Evolutionary conservation across 441 rosid genomes (phyloP).

Genomic region (Adansonia gregorii): DNA sequence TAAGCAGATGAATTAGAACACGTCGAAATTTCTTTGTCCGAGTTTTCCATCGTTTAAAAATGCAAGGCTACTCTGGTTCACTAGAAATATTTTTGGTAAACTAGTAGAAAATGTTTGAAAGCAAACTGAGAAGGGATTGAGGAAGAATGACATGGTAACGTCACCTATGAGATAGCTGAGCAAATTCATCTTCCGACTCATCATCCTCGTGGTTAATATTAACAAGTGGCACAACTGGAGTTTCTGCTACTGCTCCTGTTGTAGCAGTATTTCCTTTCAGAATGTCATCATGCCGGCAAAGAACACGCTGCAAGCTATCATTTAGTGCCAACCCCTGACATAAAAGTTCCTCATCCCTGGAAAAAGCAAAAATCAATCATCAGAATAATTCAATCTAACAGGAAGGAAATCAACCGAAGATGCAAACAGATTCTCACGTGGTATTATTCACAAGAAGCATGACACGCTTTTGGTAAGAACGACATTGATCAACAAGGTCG

Average conservation of each 20-base stretch:
- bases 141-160: neutral
- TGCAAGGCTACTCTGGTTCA: neutral
- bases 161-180: constrained; percentile 87
- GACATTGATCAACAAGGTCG: constrained; percentile 94
- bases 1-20: neutral
- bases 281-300: constrained; percentile 79
- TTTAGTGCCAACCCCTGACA: constrained; percentile 82
- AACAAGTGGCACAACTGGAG: constrained; percentile 59
- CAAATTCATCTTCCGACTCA: constrained; percentile 90
- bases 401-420: constrained; percentile 8
- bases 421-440: constrained; percentile 49
- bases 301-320: constrained; percentile 86
- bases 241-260: constrained; percentile 36
- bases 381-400: constrained; percentile 27
- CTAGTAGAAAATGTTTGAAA: neutral
- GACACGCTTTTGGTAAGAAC: constrained; percentile 84
- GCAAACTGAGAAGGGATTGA: neutral
- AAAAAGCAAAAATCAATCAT: constrained; percentile 26
- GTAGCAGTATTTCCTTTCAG: constrained; percentile 56
- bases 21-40: neutral
- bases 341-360: constrained; percentile 84
- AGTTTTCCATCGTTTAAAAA: neutral
- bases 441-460: constrained; percentile 80
- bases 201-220: constrained; percentile 79
- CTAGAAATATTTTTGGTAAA: neutral